Evolutionary conservation across 257 asterid species (phyloP).

Genomic region (Jasminum sambac): DNA sequence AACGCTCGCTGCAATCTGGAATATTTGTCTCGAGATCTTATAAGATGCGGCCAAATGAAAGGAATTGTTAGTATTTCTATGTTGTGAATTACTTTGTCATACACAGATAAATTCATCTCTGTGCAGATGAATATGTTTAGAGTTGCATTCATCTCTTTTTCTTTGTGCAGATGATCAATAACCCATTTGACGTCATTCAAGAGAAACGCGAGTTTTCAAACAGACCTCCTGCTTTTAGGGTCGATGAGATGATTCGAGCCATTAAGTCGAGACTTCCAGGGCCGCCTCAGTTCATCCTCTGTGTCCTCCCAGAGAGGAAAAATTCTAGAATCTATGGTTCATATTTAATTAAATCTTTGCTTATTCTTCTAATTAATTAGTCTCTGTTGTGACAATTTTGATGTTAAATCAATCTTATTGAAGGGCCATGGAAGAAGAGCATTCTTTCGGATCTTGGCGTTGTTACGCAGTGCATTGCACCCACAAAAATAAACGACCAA

Average conservation of each 20-base stretch:
- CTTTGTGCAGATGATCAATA: slow-evolving; percentile 29
- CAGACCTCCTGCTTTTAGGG: slow-evolving; percentile 48
- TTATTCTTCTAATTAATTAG: not conserved
- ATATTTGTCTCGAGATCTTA: slow-evolving; percentile 32
- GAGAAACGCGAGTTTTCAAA: slow-evolving; percentile 48
- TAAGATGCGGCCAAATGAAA: slow-evolving; percentile 48
- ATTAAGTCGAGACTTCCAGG: slow-evolving; percentile 44
- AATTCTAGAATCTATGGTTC: slow-evolving; percentile 71
- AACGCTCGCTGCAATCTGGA: slow-evolving; percentile 48
- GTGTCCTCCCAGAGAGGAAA: slow-evolving; percentile 65
- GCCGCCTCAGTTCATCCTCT: slow-evolving; percentile 54
- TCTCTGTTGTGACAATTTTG: not conserved
- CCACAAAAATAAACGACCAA: slow-evolving; percentile 63
- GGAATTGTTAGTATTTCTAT: slow-evolving; percentile 58
- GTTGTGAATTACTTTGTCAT: not conserved
- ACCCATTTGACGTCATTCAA: slow-evolving; percentile 32
- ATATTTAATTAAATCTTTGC: not conserved
- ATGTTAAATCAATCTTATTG: slow-evolving; percentile 19
- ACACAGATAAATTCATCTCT: not conserved
- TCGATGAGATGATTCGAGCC: slow-evolving; percentile 49
- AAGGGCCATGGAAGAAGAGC: slow-evolving; percentile 81
- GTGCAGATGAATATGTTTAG: slow-evolving; percentile 31
- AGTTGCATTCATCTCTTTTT: not conserved
- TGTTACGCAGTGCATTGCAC: slow-evolving; percentile 69
- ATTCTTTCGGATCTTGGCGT: slow-evolving; percentile 56